A percentile compares a stretch with the other conserved stretches of the same genome.
Evolutionary conservation across 2,329 filamentous ascomycete species (phyloP).

Genomic region (Fusarium oligoseptatum): DNA sequence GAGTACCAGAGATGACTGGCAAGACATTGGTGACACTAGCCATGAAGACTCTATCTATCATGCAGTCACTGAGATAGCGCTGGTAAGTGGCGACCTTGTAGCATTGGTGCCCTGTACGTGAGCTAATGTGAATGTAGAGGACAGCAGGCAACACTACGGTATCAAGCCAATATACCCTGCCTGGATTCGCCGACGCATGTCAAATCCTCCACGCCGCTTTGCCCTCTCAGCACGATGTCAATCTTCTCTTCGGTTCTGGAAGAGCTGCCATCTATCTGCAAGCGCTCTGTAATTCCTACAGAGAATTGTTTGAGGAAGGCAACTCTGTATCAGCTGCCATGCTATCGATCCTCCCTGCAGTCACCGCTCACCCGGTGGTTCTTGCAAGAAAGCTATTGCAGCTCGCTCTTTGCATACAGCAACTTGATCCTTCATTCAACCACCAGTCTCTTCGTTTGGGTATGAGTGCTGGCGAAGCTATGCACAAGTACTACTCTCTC

Average conservation of each 20-base stretch:
- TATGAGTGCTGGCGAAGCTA: not conserved
- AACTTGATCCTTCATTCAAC: not conserved
- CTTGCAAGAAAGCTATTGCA: not conserved
- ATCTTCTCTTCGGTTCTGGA: not conserved
- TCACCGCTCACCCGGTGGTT: not conserved
- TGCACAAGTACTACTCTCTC: not conserved
- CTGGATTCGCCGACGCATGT: not conserved
- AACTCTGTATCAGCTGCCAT: not conserved
- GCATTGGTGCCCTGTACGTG: not conserved
- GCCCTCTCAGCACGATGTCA: not conserved
- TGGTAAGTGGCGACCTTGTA: not conserved
- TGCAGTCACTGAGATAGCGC: not conserved
- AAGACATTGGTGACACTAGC: not conserved
- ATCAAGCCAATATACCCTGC: not conserved
- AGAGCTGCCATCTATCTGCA: not conserved
- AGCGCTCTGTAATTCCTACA: not conserved
- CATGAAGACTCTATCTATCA: not conserved
- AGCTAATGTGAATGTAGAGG: not conserved
- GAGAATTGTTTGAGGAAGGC: not conserved
- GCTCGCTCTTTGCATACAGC: not conserved
- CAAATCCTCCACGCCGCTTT: not conserved
- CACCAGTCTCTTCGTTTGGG: not conserved
- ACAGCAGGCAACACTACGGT: not conserved
- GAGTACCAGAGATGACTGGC: not conserved
- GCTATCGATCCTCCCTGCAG: not conserved